Evolutionary conservation across 371 early-diverging fungal species (phyloP).

Genomic region (Zychaea mexicana): DNA sequence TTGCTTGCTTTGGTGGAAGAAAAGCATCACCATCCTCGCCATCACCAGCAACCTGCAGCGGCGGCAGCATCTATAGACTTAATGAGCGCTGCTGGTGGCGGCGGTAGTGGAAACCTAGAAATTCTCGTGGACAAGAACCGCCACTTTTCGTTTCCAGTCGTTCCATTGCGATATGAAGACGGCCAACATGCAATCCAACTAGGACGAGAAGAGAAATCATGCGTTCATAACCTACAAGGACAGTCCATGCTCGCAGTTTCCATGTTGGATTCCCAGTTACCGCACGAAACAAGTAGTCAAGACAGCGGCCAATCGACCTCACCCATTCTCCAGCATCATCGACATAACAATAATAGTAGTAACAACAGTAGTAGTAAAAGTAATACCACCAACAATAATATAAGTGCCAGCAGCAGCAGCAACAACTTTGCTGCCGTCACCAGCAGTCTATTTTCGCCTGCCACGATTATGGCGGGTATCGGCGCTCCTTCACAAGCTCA

Average conservation of each 20-base stretch:
- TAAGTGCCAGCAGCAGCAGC: background rate
- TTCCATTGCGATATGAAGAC: conserved; percentile 22
- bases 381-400: background rate
- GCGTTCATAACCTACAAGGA: conserved; percentile 22
- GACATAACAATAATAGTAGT: background rate
- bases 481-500: background rate
- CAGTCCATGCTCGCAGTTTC: conserved; percentile 13
- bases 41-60: too few relatives aligned
- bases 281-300: background rate
- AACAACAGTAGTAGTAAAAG: background rate
- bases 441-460: background rate
- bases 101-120: background rate
- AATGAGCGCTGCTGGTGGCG: background rate
- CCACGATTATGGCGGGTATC: conserved; percentile 1
- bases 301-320: background rate
- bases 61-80: too few relatives aligned
- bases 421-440: background rate
- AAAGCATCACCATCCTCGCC: conserved; percentile 1
- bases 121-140: conserved; percentile 28
- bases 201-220: conserved; percentile 19
- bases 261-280: conserved; percentile 3
- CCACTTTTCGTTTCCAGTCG: conserved; percentile 34
- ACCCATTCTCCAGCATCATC: background rate
- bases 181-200: conserved; percentile 9
- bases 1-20: conserved; percentile 32